These are phyloP conservation scores for Chaetomium globosum DNA, from an alignment of 2,329 filamentous ascomycete genomes.

Conservation along the genomic window DNA sequence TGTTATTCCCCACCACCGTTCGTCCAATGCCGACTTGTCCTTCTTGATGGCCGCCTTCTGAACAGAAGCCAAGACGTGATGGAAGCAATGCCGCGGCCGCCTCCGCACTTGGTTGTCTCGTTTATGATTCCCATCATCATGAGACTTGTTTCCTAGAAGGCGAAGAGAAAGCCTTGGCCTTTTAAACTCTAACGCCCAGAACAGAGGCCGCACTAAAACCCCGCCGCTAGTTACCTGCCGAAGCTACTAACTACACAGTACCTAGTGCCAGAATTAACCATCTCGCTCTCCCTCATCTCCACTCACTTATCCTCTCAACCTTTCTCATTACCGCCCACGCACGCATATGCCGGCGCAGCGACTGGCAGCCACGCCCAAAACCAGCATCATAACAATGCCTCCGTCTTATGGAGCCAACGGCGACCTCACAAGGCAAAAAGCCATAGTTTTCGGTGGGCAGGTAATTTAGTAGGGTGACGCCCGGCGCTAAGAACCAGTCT, in stretches of 20 bases:
- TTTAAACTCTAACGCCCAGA: neutral
- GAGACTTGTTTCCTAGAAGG: neutral
- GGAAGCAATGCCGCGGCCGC: conserved; percentile 5
- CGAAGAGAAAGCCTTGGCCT: neutral
- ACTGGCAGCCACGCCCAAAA: neutral
- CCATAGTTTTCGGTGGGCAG: conserved; percentile 12
- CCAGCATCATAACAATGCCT: conserved; percentile 10
- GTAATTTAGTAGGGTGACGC: conserved; percentile 21
- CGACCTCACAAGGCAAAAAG: neutral
- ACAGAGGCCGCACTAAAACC: neutral
- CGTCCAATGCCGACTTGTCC: neutral
- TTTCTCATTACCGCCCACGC: too few species aligned
- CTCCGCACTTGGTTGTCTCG: neutral
- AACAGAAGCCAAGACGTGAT: conserved; percentile 1
- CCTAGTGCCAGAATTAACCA: too few species aligned
- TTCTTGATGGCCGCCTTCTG: neutral
- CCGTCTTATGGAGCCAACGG: neutral
- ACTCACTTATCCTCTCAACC: too few species aligned
- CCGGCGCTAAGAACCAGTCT: conserved; percentile 31
- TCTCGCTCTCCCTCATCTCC: too few species aligned
- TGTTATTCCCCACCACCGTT: neutral
- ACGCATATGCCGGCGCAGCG: too few species aligned
- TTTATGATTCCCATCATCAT: neutral
- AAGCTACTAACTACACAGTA: too few species aligned
- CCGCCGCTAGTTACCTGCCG: too few species aligned